These are phyloP conservation scores for Metschnikowia corniflorae DNA, from an alignment of 805 yeast genomes.

Conservation along the genomic window DNA sequence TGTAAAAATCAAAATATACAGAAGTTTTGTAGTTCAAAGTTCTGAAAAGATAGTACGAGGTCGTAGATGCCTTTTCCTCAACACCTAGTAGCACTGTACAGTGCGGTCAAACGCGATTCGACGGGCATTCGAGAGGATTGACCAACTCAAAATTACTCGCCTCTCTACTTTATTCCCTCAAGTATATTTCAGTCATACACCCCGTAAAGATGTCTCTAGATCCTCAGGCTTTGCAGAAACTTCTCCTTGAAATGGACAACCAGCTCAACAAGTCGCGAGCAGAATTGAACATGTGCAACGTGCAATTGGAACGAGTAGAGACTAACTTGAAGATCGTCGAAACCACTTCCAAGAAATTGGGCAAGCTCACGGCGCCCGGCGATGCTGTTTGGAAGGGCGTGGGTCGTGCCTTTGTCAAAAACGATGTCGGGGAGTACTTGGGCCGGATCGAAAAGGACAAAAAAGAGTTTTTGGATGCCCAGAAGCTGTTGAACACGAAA, in stretches of 20 bases:
- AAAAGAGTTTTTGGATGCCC: conserved; percentile 52
- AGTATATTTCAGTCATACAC: too few relatives aligned
- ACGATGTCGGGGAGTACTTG: conserved; percentile 45
- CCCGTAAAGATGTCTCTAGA: conserved; percentile 49
- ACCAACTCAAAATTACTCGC: too few relatives aligned
- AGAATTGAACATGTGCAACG: conserved; percentile 53
- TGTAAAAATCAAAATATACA: too few relatives aligned
- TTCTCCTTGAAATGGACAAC: conserved; percentile 62
- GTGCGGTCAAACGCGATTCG: too few relatives aligned
- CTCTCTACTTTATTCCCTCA: too few relatives aligned
- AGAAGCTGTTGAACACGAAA: conserved; percentile 62
- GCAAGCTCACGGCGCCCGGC: conserved; percentile 31
- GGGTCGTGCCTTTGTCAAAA: conserved; percentile 68
- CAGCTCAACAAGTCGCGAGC: conserved; percentile 57
- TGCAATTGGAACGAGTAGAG: conserved; percentile 47
- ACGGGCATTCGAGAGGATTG: too few relatives aligned
- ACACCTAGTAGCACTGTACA: too few relatives aligned
- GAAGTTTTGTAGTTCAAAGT: too few relatives aligned
- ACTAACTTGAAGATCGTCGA: conserved; percentile 52
- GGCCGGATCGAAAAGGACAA: conserved; percentile 49
- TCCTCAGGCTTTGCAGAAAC: conserved; percentile 48
- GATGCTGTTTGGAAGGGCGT: conserved; percentile 77
- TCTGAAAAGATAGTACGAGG: too few relatives aligned
- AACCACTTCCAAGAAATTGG: conserved; percentile 55
- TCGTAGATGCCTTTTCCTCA: too few relatives aligned